Conservation (phyloP, 129 eudicot species). For the Artemisia tridentata region DNA sequence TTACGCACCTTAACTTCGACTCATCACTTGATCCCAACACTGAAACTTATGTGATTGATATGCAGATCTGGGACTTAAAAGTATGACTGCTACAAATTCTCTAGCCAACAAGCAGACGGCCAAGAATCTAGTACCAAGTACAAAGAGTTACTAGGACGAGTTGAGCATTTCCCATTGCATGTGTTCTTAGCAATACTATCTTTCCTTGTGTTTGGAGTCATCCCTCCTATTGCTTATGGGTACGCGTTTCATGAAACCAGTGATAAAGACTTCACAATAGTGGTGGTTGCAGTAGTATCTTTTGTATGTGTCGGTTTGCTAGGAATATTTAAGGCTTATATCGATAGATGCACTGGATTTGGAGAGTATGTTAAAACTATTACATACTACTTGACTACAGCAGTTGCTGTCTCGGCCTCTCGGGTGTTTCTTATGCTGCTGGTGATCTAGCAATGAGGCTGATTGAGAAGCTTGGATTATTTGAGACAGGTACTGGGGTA, state of each 20-base stretch:
- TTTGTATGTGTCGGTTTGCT: slow-evolving; percentile 50
- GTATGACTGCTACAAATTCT: slow-evolving; percentile 33
- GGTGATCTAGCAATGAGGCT: slow-evolving; percentile 42
- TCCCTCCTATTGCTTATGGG: slow-evolving; percentile 58
- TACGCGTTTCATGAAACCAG: slow-evolving; percentile 46
- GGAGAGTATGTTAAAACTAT: slow-evolving; percentile 35
- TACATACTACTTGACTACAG: slow-evolving; percentile 39
- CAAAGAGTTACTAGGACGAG: slow-evolving; percentile 39
- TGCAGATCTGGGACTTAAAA: slow-evolving; percentile 63
- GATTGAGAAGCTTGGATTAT: slow-evolving; percentile 48
- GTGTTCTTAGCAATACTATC: no score
- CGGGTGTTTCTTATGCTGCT: slow-evolving; percentile 53
- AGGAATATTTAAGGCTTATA: slow-evolving; percentile 46
- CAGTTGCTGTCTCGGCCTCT: slow-evolving; percentile 38
- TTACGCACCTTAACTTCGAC: neutral
- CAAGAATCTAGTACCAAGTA: slow-evolving; percentile 35
- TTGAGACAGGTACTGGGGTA: slow-evolving; percentile 22
- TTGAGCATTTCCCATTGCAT: slow-evolving; percentile 34
- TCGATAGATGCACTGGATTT: slow-evolving; percentile 18
- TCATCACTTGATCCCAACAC: neutral
- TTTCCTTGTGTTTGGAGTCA: slow-evolving; percentile 39
- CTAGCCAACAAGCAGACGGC: slow-evolving; percentile 16
- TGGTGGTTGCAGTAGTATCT: slow-evolving; percentile 50
- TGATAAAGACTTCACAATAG: slow-evolving; percentile 44
- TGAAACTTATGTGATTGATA: neutral